Evolutionary conservation across 2,329 filamentous ascomycete genomes (phyloP).

Genomic region (Colletotrichum melonis): DNA sequence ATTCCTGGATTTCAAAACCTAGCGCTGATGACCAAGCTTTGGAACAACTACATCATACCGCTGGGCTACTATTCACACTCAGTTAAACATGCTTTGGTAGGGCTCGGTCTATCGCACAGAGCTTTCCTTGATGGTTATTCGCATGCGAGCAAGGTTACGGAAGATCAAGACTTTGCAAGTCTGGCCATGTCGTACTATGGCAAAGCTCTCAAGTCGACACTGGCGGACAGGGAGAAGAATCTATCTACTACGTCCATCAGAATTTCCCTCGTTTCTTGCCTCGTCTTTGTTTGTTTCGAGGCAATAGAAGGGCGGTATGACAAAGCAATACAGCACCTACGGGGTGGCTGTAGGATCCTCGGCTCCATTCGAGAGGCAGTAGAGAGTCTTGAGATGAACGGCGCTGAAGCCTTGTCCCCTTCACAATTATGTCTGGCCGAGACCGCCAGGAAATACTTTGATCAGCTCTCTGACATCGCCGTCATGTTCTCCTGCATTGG

Average conservation of each 20-base stretch:
- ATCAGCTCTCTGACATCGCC: conserved; percentile 35
- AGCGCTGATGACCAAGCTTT: not conserved
- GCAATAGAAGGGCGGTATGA: conserved; percentile 38
- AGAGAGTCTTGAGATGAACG: not conserved
- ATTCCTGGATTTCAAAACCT: conserved; percentile 5
- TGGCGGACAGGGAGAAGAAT: not conserved
- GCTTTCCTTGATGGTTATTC: not conserved
- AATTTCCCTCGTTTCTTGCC: conserved; percentile 36
- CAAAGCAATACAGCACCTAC: conserved; percentile 38
- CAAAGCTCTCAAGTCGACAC: not conserved
- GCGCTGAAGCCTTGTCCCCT: not conserved
- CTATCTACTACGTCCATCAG: not conserved
- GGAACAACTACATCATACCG: conserved; percentile 18
- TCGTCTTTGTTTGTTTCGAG: conserved; percentile 40
- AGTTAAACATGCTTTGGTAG: not conserved
- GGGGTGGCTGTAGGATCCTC: conserved; percentile 30
- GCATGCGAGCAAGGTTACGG: not conserved
- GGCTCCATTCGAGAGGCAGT: not conserved
- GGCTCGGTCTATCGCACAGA: conserved; percentile 3
- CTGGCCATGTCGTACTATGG: conserved; percentile 5
- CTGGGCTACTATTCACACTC: conserved; percentile 13
- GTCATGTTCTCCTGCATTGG: conserved; percentile 39
- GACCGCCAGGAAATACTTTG: not conserved
- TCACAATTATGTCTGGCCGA: not conserved
- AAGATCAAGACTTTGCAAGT: not conserved